Conservation (phyloP, 495 filamentous ascomycete genomes). For the Penicillium egyptiacum region DNA sequence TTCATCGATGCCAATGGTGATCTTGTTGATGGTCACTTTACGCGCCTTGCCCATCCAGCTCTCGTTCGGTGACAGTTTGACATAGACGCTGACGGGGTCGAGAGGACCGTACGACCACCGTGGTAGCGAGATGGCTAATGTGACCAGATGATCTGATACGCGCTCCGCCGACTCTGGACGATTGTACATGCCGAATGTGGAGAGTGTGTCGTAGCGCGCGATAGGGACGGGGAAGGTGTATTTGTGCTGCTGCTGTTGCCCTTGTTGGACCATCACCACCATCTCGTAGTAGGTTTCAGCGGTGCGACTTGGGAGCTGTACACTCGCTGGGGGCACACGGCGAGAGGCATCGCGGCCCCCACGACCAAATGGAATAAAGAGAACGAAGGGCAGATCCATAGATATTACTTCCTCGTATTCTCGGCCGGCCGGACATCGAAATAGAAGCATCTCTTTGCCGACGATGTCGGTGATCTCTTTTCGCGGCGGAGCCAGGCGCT, state of each 20-base stretch:
- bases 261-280: constrained; percentile 93
- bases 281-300: constrained; percentile 97
- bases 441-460: constrained; percentile 92
- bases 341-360: constrained; percentile 83
- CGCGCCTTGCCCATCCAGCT: constrained; percentile 88
- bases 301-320: constrained; percentile 86
- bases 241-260: constrained; percentile 79
- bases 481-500: constrained; percentile 85
- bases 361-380: constrained; percentile 94
- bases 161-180: constrained; percentile 83
- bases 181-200: constrained; percentile 99
- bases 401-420: constrained; percentile 84
- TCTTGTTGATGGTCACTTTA: constrained; percentile 90
- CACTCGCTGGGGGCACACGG: constrained; percentile 86
- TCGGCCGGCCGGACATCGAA: constrained; percentile 77
- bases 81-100: constrained; percentile 93
- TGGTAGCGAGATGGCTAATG: constrained; percentile 84
- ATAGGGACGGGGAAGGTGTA: constrained; percentile 90
- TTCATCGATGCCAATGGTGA: constrained; percentile 92
- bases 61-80: constrained; percentile 87
- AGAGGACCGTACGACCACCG: constrained; percentile 96
- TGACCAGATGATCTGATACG: constrained; percentile 87
- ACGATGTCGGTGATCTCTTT: constrained; percentile 91
- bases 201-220: constrained; percentile 89
- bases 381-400: constrained; percentile 97